Base-by-base conservation (phyloP, 1,284 basidiomycete species). In the Austropuccinia psidii region DNA sequence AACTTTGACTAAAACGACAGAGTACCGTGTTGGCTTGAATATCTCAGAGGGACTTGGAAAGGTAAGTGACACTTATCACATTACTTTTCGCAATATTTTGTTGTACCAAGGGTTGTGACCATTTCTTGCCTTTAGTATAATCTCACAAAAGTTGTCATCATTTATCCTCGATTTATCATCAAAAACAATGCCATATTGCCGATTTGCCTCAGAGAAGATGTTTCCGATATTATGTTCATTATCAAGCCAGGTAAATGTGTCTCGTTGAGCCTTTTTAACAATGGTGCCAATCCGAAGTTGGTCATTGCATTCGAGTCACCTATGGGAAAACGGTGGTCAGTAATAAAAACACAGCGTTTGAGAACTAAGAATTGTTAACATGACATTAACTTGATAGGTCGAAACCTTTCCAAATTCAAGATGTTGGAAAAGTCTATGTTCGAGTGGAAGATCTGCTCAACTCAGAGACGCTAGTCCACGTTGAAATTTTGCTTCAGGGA, bases 371-470 rank as follows among this genome's bases (percentile, higher is more conserved):
- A 55, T n/a, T 47, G 24, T 55, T 37, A 7, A 66, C 19, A 39
- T 67, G 17, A n/a, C n/a, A n/a, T 66, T 37, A n/a, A 19, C 49
- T 11, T 39, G 47, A 5, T 31, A 74, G 72, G 72, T 74, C 72
- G 45, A 74, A 74, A 39, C 60, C 61, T 45, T 74, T 74, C 35
- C 72, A 43, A 58, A 74, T 74, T 15, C 72, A 74, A 74, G 58
- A 74, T 49, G 72, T 74, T 35, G 72, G 72, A 19, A 74, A 74
- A 58, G 62, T 74, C 5, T 74, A 57, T 35, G 50, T 74, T 37
- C 72, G 72, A 62, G 52, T 33, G n/a, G n/a, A 17, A 11, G 60
- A 65, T 37, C 52, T 54, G 0, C 43, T 33, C 21, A 62, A 54
- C 45, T 49, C 52, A 21, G 72, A 74, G 49, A 74, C 61, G 27